Conservation (phyloP, 2,329 filamentous ascomycete species). For the Aspergillus tamarii region DNA sequence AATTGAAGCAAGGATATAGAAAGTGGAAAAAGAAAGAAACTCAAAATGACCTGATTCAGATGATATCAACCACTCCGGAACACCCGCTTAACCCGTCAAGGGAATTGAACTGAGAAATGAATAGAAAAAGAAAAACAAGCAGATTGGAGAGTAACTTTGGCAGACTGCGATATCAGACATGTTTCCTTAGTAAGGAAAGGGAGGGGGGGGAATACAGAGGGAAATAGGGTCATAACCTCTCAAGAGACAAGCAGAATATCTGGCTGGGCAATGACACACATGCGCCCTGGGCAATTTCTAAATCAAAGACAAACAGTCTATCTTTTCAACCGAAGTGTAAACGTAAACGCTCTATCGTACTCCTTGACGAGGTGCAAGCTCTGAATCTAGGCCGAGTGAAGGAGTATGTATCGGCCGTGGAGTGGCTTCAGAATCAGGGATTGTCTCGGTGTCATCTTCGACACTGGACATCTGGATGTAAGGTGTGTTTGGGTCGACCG, state of each 20-base stretch:
- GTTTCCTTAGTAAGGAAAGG: neutral
- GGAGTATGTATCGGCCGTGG: conserved; percentile 37
- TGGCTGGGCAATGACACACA: neutral
- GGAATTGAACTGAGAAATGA: neutral
- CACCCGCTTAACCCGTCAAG: conserved; percentile 23
- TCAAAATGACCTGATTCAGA: conserved; percentile 21
- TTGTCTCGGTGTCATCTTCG: conserved; percentile 27
- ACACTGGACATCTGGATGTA: conserved; percentile 23
- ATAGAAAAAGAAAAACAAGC: conserved; percentile 11
- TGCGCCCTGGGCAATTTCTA: neutral
- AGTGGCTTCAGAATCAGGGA: conserved; percentile 36
- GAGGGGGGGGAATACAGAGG: neutral
- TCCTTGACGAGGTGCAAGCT: conserved; percentile 30
- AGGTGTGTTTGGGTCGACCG: conserved; percentile 22
- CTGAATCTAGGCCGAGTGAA: conserved; percentile 29
- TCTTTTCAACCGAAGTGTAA: conserved; percentile 2
- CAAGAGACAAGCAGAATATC: neutral
- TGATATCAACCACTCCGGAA: conserved; percentile 19
- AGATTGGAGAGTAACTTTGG: conserved; percentile 28
- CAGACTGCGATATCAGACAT: conserved; percentile 19
- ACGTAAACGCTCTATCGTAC: conserved; percentile 26
- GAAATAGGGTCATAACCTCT: conserved; percentile 1
- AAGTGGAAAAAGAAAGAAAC: conserved; percentile 9
- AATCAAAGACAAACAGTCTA: conserved; percentile 5
- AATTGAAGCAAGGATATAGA: neutral